These are phyloP conservation scores for Didymella segeticola DNA, from an alignment of 2,329 filamentous ascomycete species.

Conservation along the genomic window DNA sequence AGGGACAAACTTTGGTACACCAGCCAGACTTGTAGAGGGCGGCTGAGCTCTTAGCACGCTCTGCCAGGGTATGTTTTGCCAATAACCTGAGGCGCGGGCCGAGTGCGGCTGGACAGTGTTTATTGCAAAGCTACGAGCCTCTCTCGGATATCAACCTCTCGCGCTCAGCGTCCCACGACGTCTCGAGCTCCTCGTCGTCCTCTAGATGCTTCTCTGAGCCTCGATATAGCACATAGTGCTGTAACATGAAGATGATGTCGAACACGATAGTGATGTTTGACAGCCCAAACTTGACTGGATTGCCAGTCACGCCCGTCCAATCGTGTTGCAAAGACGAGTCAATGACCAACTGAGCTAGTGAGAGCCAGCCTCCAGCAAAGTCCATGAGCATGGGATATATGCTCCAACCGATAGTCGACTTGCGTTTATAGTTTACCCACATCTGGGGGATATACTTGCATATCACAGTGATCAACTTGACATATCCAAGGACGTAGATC, in stretches of 20 bases:
- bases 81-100: not conserved
- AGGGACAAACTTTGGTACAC: not conserved
- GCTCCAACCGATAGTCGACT: slow-evolving; percentile 86
- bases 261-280: slow-evolving; percentile 87
- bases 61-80: not conserved
- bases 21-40: not conserved
- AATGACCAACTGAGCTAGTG: slow-evolving; percentile 79
- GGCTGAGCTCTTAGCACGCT: not conserved
- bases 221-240: slow-evolving; percentile 85
- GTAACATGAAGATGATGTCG: slow-evolving; percentile 82
- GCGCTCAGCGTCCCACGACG: slow-evolving; percentile 26
- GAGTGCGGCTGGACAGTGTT: not conserved
- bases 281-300: slow-evolving; percentile 87
- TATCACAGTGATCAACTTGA: slow-evolving; percentile 87
- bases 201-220: slow-evolving; percentile 33
- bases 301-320: slow-evolving; percentile 90
- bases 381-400: slow-evolving; percentile 87
- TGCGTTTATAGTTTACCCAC: slow-evolving; percentile 80
- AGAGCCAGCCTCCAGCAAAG: slow-evolving; percentile 79
- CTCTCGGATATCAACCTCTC: slow-evolving; percentile 31
- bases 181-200: slow-evolving; percentile 31
- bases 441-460: slow-evolving; percentile 83
- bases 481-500: slow-evolving; percentile 77
- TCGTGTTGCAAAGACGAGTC: slow-evolving; percentile 85
- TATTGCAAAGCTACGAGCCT: slow-evolving; percentile 4